Evolutionary conservation across 192 early-diverging fungal genomes (phyloP).

Genomic region (Coemansia sp.): DNA sequence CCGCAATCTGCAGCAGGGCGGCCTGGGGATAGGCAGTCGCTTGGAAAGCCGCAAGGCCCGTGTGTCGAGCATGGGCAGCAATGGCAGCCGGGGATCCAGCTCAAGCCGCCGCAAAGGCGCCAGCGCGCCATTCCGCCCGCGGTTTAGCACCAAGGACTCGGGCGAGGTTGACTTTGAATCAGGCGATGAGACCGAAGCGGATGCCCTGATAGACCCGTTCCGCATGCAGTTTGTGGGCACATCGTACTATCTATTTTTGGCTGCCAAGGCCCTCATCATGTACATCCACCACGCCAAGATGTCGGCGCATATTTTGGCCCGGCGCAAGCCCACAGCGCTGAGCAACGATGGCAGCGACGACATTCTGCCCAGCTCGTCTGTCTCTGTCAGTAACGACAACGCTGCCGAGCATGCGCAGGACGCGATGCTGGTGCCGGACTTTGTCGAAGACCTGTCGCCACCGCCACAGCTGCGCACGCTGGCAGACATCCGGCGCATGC

Average conservation of each 20-base stretch:
- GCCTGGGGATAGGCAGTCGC: constrained; percentile 2
- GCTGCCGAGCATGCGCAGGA: constrained; percentile 12
- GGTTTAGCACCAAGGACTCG: constrained; percentile 10
- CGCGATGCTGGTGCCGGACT: constrained; percentile 22
- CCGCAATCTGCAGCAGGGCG: constrained; percentile 4
- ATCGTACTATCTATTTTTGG: constrained; percentile 49
- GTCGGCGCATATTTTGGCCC: constrained; percentile 49
- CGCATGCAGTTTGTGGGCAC: constrained; percentile 44
- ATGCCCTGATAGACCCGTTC: constrained; percentile 33
- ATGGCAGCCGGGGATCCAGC: not conserved
- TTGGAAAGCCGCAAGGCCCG: constrained; percentile 1
- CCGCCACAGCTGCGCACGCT: constrained; percentile 45
- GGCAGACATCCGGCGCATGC: constrained; percentile 47
- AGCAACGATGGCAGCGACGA: constrained; percentile 10
- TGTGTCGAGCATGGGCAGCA: constrained; percentile 1
- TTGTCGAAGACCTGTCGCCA: constrained; percentile 44
- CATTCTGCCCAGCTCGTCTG: constrained; percentile 33
- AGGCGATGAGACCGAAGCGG: constrained; percentile 12
- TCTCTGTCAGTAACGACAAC: constrained; percentile 17
- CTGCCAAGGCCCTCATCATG: constrained; percentile 55
- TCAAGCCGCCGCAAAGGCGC: constrained; percentile 1
- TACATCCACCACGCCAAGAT: constrained; percentile 53
- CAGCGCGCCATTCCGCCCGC: constrained; percentile 17
- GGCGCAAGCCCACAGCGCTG: constrained; percentile 20
- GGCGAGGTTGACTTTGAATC: constrained; percentile 41